A percentile compares a stretch with the other conserved stretches of the same genome.
phyloP scores from a whole-genome alignment of 2,329 filamentous ascomycete genomes.

The Coniochaeta sp. region DNA sequence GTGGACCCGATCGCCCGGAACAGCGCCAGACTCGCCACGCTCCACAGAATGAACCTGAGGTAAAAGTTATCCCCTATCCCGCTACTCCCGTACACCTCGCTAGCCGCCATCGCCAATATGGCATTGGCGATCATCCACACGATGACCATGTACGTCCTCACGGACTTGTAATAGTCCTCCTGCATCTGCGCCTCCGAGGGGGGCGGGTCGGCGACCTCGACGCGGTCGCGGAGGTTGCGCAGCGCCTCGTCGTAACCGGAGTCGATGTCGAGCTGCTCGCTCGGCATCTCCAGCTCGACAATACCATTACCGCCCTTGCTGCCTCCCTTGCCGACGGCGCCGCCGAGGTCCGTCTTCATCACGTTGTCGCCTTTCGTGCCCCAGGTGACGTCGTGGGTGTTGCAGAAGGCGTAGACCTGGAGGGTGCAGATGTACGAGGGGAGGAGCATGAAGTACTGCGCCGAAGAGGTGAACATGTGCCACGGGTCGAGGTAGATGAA shows the following conservation, averaged over 20 bases:
- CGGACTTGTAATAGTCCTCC: conserved; percentile 97
- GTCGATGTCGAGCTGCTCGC: conserved; percentile 96
- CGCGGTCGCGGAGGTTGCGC: conserved; percentile 85
- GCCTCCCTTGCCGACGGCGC: conserved; percentile 64
- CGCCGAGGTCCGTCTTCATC: conserved; percentile 83
- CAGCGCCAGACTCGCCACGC: conserved; percentile 75
- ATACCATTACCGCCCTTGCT: conserved; percentile 50
- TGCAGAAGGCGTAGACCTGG: conserved; percentile 98
- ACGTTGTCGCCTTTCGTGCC: conserved; percentile 98
- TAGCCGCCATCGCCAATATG: conserved; percentile 86
- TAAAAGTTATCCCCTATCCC: conserved; percentile 80
- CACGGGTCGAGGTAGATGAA: conserved; percentile 96
- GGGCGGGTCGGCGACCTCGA: conserved; percentile 64
- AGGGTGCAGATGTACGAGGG: conserved; percentile 94
- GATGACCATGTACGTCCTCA: conserved; percentile 96
- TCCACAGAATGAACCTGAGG: conserved; percentile 88
- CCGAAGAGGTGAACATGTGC: conserved; percentile 94
- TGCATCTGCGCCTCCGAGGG: conserved; percentile 76
- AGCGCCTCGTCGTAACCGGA: conserved; percentile 95
- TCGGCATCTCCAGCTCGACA: conserved; percentile 95
- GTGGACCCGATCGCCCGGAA: conserved; percentile 81
- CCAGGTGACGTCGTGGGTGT: conserved; percentile 98
- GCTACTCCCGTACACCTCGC: conserved; percentile 70
- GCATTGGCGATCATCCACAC: conserved; percentile 91
- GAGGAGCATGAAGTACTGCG: conserved; percentile 87